phyloP scores from a whole-genome alignment of 768 basidiomycete genomes.

The Naganishia onofrii region DNA sequence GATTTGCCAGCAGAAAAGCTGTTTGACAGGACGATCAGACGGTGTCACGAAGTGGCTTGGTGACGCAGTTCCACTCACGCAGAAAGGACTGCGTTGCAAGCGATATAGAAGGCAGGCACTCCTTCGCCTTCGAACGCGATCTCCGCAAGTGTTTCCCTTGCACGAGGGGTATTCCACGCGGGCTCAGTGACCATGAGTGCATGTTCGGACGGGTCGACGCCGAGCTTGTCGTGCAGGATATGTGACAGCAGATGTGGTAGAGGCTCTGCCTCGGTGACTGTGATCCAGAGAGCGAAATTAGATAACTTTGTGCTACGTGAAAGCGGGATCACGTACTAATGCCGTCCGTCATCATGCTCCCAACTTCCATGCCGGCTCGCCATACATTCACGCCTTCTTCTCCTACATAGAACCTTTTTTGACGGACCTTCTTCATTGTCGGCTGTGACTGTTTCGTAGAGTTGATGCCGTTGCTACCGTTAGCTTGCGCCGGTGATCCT shows the following conservation, averaged over 20 bases:
- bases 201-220: constrained; percentile 74
- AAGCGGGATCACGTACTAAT: constrained; percentile 61
- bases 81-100: constrained; percentile 88
- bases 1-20: constrained; percentile 97
- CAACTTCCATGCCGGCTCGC: constrained; percentile 83
- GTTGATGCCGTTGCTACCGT: constrained; percentile 28
- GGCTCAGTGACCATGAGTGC: constrained; percentile 91
- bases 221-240: constrained; percentile 65
- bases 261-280: constrained; percentile 50
- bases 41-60: neutral
- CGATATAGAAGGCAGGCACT: constrained; percentile 92
- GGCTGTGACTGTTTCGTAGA: constrained; percentile 6
- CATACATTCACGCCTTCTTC: constrained; percentile 86
- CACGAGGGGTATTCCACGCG: constrained; percentile 90
- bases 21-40: neutral
- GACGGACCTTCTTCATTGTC: constrained; percentile 54
- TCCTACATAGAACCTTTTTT: constrained; percentile 67
- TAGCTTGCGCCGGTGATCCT: neutral
- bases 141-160: constrained; percentile 91
- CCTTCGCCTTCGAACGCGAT: constrained; percentile 88
- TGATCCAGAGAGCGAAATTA: neutral
- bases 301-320: neutral
- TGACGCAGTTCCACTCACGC: constrained; percentile 61
- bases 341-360: constrained; percentile 77
- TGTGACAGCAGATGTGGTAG: constrained; percentile 49